Base-by-base conservation (phyloP, 495 filamentous ascomycete species). In the Talaromyces ruber region DNA sequence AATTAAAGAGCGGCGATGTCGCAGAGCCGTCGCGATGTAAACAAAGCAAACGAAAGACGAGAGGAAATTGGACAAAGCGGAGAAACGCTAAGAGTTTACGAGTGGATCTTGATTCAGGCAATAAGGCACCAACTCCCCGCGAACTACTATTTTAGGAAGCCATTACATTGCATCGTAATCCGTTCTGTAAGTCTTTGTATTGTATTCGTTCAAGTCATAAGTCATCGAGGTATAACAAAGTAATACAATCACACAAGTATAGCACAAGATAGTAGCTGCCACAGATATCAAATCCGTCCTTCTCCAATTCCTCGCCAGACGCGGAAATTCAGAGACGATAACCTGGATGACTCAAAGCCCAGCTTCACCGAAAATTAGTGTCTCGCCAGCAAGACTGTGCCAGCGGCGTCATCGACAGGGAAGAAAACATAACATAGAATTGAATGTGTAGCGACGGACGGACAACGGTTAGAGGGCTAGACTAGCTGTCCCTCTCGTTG, bases 301-400 rank as follows among this genome's bases (percentile, higher is more conserved):
- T 24, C 56, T 58, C 37, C 12, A 12, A 34, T 12, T 21, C 24
- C 3, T 30, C 11, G 54, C 54, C 9, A 29, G 22, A 18, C 21
- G 6, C 43, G 21, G 8, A 47, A 18, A 26, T 18, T 11, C 16
- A 21, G 21, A 57, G n/a, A 57, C 18, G 21, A 34, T 54, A 57
- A 34, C 26, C 16, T 34, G 29, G 3, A 57, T 57, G n/a, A 57
- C 26, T 57, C 26, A 57, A 56, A 34, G 54, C 29, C 54, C 54
- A 57, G 54, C 28, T 57, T 34, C 11, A 53, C 50, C 50, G 50
- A 53, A 53, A 2, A 30, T 14, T 34, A 8, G 28, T 18, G 54
- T 57, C 28, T 57, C 29, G 54, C 54, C 54, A 57, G 54, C 54
- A 57, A 57, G 54, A 34, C 26, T 34, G 9, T 57, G 26, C 26